Conservation (phyloP, 768 basidiomycete species). For the Lentinula sp. region DNA sequence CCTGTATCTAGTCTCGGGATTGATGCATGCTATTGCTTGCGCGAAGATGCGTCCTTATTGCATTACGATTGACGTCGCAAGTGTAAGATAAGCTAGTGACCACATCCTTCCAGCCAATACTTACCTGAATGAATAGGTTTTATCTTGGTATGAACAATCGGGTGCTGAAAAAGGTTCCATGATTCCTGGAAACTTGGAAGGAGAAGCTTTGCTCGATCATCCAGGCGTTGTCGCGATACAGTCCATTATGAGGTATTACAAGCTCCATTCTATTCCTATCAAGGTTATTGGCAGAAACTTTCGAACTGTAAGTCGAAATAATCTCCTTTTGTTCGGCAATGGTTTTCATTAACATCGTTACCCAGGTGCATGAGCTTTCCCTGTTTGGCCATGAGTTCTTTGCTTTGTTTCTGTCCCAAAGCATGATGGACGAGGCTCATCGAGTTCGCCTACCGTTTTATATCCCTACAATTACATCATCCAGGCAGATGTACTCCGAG, state of each 20-base stretch:
- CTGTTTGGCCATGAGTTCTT: neutral
- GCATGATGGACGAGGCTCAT: neutral
- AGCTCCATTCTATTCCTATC: neutral
- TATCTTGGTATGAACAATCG: constrained; percentile 2
- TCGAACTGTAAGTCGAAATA: neutral
- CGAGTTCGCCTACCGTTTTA: neutral
- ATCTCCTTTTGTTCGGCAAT: neutral
- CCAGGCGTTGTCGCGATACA: neutral
- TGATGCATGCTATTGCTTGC: constrained; percentile 1
- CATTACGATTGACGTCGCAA: neutral
- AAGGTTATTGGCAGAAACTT: neutral
- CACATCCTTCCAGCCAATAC: neutral
- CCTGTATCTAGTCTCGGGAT: neutral
- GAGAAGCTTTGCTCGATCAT: neutral
- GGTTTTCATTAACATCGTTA: neutral
- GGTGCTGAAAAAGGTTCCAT: neutral
- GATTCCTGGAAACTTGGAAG: neutral
- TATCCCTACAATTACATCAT: neutral
- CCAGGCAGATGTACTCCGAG: neutral
- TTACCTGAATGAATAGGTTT: neutral
- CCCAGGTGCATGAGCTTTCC: neutral
- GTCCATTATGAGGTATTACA: neutral
- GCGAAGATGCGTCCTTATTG: neutral
- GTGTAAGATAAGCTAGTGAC: neutral
- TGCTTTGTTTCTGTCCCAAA: neutral